Evolutionary conservation across 805 yeast genomes (phyloP).

Genomic region (Wickerhamiella lipophila): DNA sequence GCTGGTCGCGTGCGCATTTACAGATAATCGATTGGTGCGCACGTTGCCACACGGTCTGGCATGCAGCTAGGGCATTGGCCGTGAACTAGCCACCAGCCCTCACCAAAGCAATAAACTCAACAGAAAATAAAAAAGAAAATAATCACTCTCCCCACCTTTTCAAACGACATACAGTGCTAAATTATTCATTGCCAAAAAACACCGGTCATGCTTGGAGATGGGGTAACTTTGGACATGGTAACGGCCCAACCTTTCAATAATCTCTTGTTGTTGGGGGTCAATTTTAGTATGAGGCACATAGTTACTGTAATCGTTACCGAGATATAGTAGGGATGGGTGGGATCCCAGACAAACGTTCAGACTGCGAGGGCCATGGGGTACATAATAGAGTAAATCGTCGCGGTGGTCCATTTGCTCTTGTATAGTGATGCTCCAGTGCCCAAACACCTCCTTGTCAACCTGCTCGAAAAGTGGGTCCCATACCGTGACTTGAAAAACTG

Average conservation of each 20-base stretch:
- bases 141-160: neutral
- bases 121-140: no score
- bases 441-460: constrained; percentile 33
- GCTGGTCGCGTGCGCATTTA: no score
- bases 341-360: constrained; percentile 21
- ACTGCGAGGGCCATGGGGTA: constrained; percentile 63
- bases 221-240: constrained; percentile 7
- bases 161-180: constrained; percentile 21
- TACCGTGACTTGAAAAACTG: constrained; percentile 31
- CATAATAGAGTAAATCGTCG: constrained; percentile 36
- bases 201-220: constrained; percentile 17
- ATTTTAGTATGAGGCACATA: constrained; percentile 28
- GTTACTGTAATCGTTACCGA: constrained; percentile 21
- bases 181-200: constrained; percentile 26
- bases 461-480: constrained; percentile 54
- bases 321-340: constrained; percentile 8
- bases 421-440: constrained; percentile 22
- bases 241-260: constrained; percentile 8
- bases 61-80: no score
- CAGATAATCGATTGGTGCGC: no score
- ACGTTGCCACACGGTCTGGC: no score
- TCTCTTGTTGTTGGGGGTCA: constrained; percentile 14
- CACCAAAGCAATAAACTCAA: no score
- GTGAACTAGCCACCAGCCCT: no score
- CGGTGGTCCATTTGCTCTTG: constrained; percentile 20